Percentiles rank a stretch among this genome's conserved stretches.
phyloP scores from a whole-genome alignment of 139 green algal genomes.

The Edaphochlamys debaryana region DNA sequence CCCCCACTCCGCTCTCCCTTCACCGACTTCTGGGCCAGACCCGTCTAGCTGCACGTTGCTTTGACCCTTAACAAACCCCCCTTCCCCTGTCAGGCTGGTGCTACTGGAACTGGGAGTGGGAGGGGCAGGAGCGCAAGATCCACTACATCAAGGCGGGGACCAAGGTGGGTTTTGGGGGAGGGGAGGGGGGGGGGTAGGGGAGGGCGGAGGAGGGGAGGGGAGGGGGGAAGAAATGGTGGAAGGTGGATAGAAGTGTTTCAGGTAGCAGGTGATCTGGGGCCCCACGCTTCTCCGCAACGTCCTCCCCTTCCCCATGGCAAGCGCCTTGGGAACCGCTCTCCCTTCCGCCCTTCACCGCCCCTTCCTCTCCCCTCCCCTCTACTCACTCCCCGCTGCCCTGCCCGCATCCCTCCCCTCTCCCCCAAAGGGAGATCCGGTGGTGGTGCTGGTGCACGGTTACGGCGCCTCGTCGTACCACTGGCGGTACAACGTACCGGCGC shows the following conservation, averaged over 20 bases:
- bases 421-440: slow-evolving; percentile 50
- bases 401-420: background rate
- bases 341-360: no score
- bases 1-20: no score
- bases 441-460: slow-evolving; percentile 85
- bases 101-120: slow-evolving; percentile 73
- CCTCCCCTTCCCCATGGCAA: no score
- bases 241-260: no score
- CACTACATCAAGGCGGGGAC: slow-evolving; percentile 69
- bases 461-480: slow-evolving; percentile 81
- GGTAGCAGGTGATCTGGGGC: no score
- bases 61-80: background rate
- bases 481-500: slow-evolving; percentile 79
- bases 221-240: no score
- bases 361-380: background rate
- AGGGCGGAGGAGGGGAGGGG: background rate
- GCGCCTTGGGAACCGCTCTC: no score
- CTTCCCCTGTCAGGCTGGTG: slow-evolving; percentile 63
- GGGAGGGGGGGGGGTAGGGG: no score
- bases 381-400: background rate
- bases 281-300: no score
- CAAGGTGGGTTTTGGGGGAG: slow-evolving; percentile 3
- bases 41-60: no score
- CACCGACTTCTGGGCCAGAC: no score
- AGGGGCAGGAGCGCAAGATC: slow-evolving; percentile 48